These are phyloP conservation scores for Ophiocordyceps camponoti-saundersi DNA, from an alignment of 2,329 filamentous ascomycete species.

Conservation along the genomic window DNA sequence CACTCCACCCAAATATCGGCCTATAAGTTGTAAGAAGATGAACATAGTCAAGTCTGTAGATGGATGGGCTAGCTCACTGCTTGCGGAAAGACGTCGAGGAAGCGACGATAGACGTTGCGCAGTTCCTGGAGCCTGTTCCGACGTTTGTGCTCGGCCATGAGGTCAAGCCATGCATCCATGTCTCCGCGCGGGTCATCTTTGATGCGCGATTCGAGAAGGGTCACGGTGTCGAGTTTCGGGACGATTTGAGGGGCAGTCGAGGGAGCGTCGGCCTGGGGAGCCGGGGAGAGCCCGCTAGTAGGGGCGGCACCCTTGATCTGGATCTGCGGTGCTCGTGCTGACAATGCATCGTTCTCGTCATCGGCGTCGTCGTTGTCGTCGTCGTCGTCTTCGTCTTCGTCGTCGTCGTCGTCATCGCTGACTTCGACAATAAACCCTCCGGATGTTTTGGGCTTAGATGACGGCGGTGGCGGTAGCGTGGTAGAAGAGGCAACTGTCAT, in stretches of 20 bases:
- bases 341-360: constrained; percentile 6
- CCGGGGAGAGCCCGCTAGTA: constrained; percentile 7
- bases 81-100: constrained; percentile 75
- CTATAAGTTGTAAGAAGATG: constrained; percentile 28
- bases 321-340: constrained; percentile 7
- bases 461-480: constrained; percentile 11
- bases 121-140: constrained; percentile 71
- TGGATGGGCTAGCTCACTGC: constrained; percentile 47
- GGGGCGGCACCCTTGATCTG: constrained; percentile 5
- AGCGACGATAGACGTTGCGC: constrained; percentile 66
- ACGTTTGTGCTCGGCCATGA: constrained; percentile 72
- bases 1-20: constrained; percentile 85
- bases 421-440: constrained; percentile 44
- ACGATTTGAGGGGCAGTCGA: constrained; percentile 18
- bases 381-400: background rate
- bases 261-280: constrained; percentile 8
- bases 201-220: constrained; percentile 76
- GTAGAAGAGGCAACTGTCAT: constrained; percentile 10
- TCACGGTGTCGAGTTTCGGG: constrained; percentile 47
- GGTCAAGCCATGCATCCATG: constrained; percentile 73
- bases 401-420: constrained; percentile 34
- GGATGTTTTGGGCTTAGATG: constrained; percentile 39
- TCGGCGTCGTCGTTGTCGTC: constrained; percentile 40
- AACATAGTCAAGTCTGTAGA: background rate
- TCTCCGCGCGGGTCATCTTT: constrained; percentile 86